These are phyloP conservation scores for Dictyostelium brefeldianum DNA, from an alignment of 78 protist genomes.

Conservation along the genomic window DNA sequence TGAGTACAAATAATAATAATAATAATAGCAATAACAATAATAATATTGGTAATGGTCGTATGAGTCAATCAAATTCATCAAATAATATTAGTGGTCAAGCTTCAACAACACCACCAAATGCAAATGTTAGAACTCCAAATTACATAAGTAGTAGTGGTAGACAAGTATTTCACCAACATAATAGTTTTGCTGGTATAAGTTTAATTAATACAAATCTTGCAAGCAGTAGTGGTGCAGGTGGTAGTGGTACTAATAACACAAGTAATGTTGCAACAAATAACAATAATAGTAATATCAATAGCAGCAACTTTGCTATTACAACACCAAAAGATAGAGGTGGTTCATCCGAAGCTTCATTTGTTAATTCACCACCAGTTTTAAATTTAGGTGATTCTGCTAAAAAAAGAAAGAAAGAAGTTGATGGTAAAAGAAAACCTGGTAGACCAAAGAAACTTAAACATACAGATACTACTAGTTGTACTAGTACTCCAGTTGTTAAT, in stretches of 20 bases:
- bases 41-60: not conserved
- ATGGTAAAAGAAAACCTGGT: conserved; percentile 6
- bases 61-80: not conserved
- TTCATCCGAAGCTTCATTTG: not conserved
- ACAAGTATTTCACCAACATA: not conserved
- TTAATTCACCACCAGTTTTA: not conserved
- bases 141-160: conserved; percentile 8
- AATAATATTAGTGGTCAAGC: not conserved
- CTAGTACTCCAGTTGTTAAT: not conserved
- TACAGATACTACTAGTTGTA: not conserved
- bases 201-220: not conserved
- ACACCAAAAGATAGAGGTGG: too few relatives aligned
- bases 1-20: not conserved
- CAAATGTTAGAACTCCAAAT: not conserved
- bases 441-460: conserved; percentile 5
- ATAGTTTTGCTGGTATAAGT: not conserved
- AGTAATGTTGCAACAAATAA: not conserved
- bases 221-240: not conserved
- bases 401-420: not conserved
- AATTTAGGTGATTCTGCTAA: conserved; percentile 5
- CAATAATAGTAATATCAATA: too few relatives aligned
- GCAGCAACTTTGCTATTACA: too few relatives aligned
- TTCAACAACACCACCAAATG: not conserved
- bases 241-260: not conserved
- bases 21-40: not conserved